A percentile compares a stretch with the other conserved stretches of the same genome.
phyloP scores from a whole-genome alignment of 352 stramenopile species.

The Pythium rhizo-oryzae region DNA sequence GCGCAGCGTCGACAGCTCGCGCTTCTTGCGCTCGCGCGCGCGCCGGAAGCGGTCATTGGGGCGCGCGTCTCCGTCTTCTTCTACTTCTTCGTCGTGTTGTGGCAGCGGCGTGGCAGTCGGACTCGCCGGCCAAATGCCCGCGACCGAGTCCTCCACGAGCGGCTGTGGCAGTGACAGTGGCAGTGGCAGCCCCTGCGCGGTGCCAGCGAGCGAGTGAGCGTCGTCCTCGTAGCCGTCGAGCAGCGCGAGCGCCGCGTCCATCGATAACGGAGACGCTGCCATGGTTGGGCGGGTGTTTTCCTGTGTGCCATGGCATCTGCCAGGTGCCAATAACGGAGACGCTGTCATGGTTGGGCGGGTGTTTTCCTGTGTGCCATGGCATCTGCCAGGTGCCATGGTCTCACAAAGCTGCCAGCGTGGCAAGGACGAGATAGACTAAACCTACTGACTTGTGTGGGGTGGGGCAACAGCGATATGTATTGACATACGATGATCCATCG shows the following conservation, averaged over 20 bases:
- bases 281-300: background rate
- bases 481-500: conserved; percentile 3
- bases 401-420: conserved; percentile 8
- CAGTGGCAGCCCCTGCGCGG: background rate
- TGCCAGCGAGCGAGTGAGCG: background rate
- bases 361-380: background rate
- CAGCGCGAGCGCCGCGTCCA: conserved; percentile 13
- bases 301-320: background rate
- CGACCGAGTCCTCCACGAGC: background rate
- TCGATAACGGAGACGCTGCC: conserved; percentile 1
- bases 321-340: background rate
- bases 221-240: conserved; percentile 14
- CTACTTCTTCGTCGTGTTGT: background rate
- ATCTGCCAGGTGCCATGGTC: background rate
- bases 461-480: conserved; percentile 2
- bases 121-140: background rate
- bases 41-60: conserved; percentile 18
- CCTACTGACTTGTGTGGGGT: background rate
- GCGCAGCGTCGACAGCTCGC: conserved; percentile 7
- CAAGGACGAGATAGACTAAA: background rate
- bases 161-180: background rate
- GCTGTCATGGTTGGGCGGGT: background rate
- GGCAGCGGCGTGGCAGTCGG: background rate
- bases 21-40: conserved; percentile 21
- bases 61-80: background rate